Base-by-base conservation (phyloP, 805 yeast species). In the Cyberlindnera samutprakarnensis region DNA sequence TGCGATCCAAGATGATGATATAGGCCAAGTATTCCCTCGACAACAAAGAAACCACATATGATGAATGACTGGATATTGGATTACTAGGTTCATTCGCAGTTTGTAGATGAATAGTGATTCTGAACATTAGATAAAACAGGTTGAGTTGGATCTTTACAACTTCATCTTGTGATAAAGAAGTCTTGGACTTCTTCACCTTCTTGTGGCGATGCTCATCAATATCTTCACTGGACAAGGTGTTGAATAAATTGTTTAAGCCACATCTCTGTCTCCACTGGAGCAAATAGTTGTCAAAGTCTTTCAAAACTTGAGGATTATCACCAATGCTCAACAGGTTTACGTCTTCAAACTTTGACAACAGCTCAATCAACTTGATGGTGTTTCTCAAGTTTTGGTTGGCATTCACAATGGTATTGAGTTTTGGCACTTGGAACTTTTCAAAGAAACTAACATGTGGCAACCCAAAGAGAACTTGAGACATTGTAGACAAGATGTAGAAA, bases 321-420 rank as follows among this genome's bases (percentile, higher is more conserved):
- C 39, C 44, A 30, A 40, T 27, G 17, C 41, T 37, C 9, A 41
- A 12, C 27, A 42, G 19, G 28, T 42, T 42, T 49, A 29, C 18
- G 17, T 42, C 28, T 12, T 36, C 31, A 11, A 42, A 31, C 9
- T 22, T 27, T 14, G 53, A 36, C 16, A 63, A 41, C 24, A 66
- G 39, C 14, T 56, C 47, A 25, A 54, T 46, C 18, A 64, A 45
- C 7, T 54, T 44, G 15, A 58, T 26, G 9, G 64, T 57, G 16
- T 53, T 51, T 10, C 44, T 47, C 23, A 65, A 43, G 38, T 61
- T 62, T 23, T 47, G 42, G 36, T 57, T 54, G 14, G 61, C 47
- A 18, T 57, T 48, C 15, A 50, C 33, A 7, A 64, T 51, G 7
- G 59, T 51, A 14, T 54, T 59, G 20, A 66, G 42, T 25, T 57